These are phyloP conservation scores for Fusarium floridanum DNA, from an alignment of 2,329 filamentous ascomycete genomes.

Conservation along the genomic window DNA sequence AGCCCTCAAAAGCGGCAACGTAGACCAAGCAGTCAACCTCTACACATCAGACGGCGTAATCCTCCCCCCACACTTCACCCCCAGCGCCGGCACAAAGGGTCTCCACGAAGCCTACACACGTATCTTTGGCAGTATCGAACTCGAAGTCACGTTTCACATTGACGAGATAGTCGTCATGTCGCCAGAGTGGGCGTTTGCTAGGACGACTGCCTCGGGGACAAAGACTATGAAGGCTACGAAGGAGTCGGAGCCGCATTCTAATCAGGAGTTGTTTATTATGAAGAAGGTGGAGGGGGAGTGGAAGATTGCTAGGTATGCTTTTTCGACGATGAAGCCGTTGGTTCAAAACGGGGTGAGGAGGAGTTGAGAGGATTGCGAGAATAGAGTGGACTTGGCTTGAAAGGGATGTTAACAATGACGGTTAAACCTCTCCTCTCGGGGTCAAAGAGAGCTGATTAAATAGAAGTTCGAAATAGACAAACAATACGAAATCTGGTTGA, in stretches of 20 bases:
- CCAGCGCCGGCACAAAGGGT: conserved; percentile 23
- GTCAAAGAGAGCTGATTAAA: background rate
- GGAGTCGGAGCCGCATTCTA: conserved; percentile 4
- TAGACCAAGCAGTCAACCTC: conserved; percentile 30
- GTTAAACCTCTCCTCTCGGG: accelerated
- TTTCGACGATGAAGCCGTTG: conserved; percentile 42
- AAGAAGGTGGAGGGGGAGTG: conserved; percentile 27
- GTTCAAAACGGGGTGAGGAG: conserved; percentile 25
- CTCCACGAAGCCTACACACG: background rate
- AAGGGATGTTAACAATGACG: background rate
- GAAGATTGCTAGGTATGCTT: conserved; percentile 42
- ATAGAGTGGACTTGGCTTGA: background rate
- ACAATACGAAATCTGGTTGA: too few species aligned
- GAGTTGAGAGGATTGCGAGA: background rate
- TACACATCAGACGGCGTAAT: conserved; percentile 44
- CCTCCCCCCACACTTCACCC: conserved; percentile 39
- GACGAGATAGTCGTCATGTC: conserved; percentile 6
- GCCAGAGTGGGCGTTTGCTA: background rate
- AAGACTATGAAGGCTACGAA: background rate
- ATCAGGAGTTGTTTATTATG: conserved; percentile 41
- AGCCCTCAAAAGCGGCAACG: conserved; percentile 32
- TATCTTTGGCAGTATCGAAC: background rate
- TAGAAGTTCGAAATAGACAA: background rate
- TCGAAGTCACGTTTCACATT: background rate
- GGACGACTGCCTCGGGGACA: background rate